Conservation (phyloP, 768 basidiomycete species). For the Serpula lacrymans region DNA sequence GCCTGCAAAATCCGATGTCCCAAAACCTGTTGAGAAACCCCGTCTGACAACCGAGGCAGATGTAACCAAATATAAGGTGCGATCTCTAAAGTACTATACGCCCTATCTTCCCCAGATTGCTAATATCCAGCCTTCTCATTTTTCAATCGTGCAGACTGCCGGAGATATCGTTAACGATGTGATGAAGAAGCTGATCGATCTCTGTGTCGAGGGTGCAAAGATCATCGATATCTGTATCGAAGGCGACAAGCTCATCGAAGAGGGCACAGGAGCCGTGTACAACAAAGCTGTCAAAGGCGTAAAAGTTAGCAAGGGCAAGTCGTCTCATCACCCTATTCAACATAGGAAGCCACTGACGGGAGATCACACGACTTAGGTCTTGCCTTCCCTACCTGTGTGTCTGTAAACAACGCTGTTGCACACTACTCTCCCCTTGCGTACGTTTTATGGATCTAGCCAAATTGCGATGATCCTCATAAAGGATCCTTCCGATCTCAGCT, state of each 20-base stretch:
- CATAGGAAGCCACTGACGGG: neutral
- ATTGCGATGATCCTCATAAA: conserved; percentile 4
- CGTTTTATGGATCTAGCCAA: conserved; percentile 29
- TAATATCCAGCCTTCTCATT: neutral
- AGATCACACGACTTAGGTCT: conserved; percentile 50
- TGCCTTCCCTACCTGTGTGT: conserved; percentile 92
- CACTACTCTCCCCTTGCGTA: conserved; percentile 96
- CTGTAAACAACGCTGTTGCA: conserved; percentile 92
- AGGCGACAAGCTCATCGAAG: conserved; percentile 91
- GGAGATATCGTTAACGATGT: conserved; percentile 87
- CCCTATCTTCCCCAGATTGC: too few species aligned
- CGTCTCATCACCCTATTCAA: too few species aligned
- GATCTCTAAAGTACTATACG: conserved; percentile 13
- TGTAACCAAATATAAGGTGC: conserved; percentile 85
- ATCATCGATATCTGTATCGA: conserved; percentile 87
- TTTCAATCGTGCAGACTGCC: conserved; percentile 54
- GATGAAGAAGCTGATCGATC: conserved; percentile 78
- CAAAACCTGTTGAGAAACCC: conserved; percentile 45
- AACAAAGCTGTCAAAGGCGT: conserved; percentile 89
- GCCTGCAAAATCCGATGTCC: conserved; percentile 42
- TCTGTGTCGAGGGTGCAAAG: conserved; percentile 78
- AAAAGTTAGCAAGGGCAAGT: conserved; percentile 82
- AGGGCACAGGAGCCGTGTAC: conserved; percentile 80
- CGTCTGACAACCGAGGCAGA: conserved; percentile 64
- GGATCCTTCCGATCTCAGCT: conserved; percentile 38